Evolutionary conservation across 352 stramenopile species (phyloP).

Genomic region (Nothophytophthora sp.): DNA sequence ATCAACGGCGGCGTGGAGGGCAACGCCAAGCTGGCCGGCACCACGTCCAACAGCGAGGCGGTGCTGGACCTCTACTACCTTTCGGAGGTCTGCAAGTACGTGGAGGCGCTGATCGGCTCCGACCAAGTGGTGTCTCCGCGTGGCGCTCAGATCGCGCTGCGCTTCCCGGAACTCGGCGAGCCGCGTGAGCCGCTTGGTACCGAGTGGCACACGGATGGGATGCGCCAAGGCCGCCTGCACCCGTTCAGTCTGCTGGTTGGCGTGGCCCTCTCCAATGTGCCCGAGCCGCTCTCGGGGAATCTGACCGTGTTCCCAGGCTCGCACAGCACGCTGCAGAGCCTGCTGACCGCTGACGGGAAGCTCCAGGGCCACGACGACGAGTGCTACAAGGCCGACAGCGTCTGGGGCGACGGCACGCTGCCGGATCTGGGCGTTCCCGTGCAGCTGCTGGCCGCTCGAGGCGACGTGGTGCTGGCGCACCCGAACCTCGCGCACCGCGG

Average conservation of each 20-base stretch:
- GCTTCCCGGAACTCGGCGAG: slow-evolving; percentile 71
- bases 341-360: slow-evolving; percentile 53
- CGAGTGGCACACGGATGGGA: slow-evolving; percentile 85
- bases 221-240: slow-evolving; percentile 72
- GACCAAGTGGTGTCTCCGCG: slow-evolving; percentile 46
- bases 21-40: slow-evolving; percentile 64
- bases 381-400: slow-evolving; percentile 65
- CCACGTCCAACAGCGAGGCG: slow-evolving; percentile 66
- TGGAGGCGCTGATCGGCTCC: slow-evolving; percentile 58
- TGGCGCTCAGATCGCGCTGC: slow-evolving; percentile 70
- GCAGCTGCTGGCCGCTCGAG: slow-evolving; percentile 53
- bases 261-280: slow-evolving; percentile 72
- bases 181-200: slow-evolving; percentile 60
- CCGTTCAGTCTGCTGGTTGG: slow-evolving; percentile 71
- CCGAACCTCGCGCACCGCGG: slow-evolving; percentile 77
- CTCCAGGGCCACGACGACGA: slow-evolving; percentile 54
- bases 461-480: slow-evolving; percentile 75
- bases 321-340: slow-evolving; percentile 48
- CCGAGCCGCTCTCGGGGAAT: slow-evolving; percentile 61
- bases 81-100: slow-evolving; percentile 52
- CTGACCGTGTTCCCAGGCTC: slow-evolving; percentile 77
- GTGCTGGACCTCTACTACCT: slow-evolving; percentile 62
- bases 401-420: slow-evolving; percentile 77
- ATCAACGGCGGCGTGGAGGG: slow-evolving; percentile 77
- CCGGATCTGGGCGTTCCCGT: slow-evolving; percentile 63